Evolutionary conservation across 352 stramenopile genomes (phyloP).

Genomic region (Blastocystis sp.): DNA sequence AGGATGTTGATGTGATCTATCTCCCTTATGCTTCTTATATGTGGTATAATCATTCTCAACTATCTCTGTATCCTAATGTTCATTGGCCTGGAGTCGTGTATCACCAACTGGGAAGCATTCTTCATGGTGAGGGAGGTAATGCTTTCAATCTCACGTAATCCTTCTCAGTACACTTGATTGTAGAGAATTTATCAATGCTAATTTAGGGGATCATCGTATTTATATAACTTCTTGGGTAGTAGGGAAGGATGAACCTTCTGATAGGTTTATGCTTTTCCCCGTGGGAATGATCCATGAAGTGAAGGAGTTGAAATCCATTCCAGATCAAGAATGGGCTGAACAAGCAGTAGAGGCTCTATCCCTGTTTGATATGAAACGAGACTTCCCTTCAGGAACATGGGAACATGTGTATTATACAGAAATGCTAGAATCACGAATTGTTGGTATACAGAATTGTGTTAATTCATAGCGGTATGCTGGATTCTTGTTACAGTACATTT

Average conservation of each 20-base stretch:
- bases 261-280: slow-evolving; percentile 32
- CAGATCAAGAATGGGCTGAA: not conserved
- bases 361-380: not conserved
- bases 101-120: slow-evolving; percentile 40
- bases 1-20: slow-evolving; percentile 39
- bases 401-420: not conserved
- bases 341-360: not conserved
- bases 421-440: not conserved
- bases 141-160: slow-evolving; percentile 49
- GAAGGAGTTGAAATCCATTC: not conserved
- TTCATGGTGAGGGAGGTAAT: slow-evolving; percentile 23
- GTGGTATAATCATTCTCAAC: slow-evolving; percentile 50
- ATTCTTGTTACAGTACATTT: slow-evolving; percentile 21
- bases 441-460: not conserved
- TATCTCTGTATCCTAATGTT: not conserved
- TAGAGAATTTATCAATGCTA: slow-evolving; percentile 58
- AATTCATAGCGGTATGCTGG: slow-evolving; percentile 14
- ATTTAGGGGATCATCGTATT: not conserved
- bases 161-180: not conserved
- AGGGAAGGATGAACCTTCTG: slow-evolving; percentile 23
- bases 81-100: slow-evolving; percentile 42
- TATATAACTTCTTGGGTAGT: slow-evolving; percentile 20
- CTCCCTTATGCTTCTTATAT: slow-evolving; percentile 60
- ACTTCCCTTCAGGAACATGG: slow-evolving; percentile 22
- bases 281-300: slow-evolving; percentile 37